Base-by-base conservation (phyloP, 257 asterid genomes). In the Verbascum thapsus region DNA sequence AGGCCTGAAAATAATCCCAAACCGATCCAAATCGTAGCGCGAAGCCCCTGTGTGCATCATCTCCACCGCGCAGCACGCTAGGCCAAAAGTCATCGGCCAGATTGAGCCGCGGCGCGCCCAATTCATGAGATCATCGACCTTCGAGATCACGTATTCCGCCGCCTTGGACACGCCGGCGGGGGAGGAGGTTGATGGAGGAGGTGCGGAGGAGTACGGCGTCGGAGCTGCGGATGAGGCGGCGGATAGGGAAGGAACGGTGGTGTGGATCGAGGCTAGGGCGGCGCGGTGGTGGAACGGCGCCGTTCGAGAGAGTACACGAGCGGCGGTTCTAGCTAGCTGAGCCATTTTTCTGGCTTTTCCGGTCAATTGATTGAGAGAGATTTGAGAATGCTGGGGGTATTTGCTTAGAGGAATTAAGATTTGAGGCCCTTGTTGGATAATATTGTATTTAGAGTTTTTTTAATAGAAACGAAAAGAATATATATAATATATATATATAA, bases 11-110 rank as follows among this genome's bases (percentile, higher is more conserved):
- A 92, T 92, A 8, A 92, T 82, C 37, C 98, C 98, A 61, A 88
- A 92, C 5, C 98, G 86, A 73, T 92, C 98, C 81, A 89, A 80
- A 72, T 92, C 98, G 71, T 89, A 92, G 10, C 98, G 88, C 43
- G 98, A 95, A 26, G 97, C 97, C 7, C 98, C 98, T 39, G 98
- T 83, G 66, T 92, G 98, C 96, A 92, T 92, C 96, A 92, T 92
- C 78, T 92, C 98, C 20, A 92, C 97, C 15, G 98, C 98, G 73
- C 98, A 92, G 69, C 98, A 92, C 51, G 98, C 97, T 22, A 92
- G 72, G 0, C 98, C 98, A 40, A 92, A 92, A 0, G 98, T 88
- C 98, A 92, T 87, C 65, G 98, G 98, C 98, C 97, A 92, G 67
- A 92, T 89, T 37, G 98, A 92, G 11, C 98, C 97, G 12, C 84